Percentiles rank a stretch among this genome's conserved stretches.
Conservation (phyloP, 129 eudicot species). For the Pseudognaphalium luteoalbum region DNA sequence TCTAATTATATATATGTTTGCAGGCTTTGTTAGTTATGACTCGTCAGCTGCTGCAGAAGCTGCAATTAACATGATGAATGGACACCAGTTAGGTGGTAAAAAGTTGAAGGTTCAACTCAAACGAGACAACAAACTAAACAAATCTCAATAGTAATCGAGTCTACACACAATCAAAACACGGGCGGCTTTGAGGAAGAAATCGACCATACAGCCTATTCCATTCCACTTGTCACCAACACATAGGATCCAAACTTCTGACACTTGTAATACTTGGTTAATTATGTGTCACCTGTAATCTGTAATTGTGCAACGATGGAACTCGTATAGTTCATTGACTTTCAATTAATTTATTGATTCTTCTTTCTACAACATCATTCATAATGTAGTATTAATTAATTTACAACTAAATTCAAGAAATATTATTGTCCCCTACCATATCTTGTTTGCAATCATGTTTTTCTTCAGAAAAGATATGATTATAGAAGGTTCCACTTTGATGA, state of each 20-base stretch:
- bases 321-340: conserved; percentile 55
- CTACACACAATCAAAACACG: conserved; percentile 23
- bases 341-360: conserved; percentile 82
- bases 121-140: conserved; percentile 78
- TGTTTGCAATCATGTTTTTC: neutral
- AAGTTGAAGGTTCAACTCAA: conserved; percentile 94
- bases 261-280: conserved; percentile 61
- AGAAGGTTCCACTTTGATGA: neutral
- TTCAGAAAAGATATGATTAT: neutral
- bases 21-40: conserved; percentile 96
- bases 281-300: conserved; percentile 50
- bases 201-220: conserved; percentile 28
- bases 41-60: conserved; percentile 74
- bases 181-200: conserved; percentile 34
- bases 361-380: conserved; percentile 20
- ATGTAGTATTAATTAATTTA: conserved; percentile 30
- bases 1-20: conserved; percentile 26
- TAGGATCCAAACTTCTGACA: conserved; percentile 43
- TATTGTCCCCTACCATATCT: neutral
- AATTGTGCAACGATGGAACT: conserved; percentile 56
- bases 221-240: conserved; percentile 30
- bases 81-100: conserved; percentile 83
- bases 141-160: conserved; percentile 47
- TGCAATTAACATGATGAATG: conserved; percentile 87
- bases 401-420: conserved; percentile 1